Percentiles rank a stretch among this genome's conserved stretches.
Conservation (phyloP, 768 basidiomycete genomes). For the Crassisporium funariophilum region DNA sequence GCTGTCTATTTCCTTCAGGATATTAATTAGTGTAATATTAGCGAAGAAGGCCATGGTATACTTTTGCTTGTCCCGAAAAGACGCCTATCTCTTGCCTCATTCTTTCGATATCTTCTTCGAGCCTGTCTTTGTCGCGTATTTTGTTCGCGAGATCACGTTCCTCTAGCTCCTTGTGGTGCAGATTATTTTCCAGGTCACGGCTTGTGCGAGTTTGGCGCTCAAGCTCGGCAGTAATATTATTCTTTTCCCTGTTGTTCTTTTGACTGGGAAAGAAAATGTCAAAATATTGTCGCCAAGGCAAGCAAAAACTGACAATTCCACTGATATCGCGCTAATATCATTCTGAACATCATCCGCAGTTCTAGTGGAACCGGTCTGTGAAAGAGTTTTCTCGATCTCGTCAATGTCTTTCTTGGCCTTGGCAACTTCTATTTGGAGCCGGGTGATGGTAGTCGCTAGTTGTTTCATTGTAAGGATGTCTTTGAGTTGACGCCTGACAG, state of each 20-base stretch:
- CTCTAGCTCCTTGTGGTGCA: conserved; percentile 64
- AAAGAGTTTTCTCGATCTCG: conserved; percentile 68
- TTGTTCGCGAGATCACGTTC: conserved; percentile 59
- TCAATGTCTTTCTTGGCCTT: conserved; percentile 61
- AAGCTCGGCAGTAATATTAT: conserved; percentile 55
- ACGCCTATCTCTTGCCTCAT: conserved; percentile 60
- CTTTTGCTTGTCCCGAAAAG: conserved; percentile 53
- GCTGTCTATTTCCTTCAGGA: conserved; percentile 59
- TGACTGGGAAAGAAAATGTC: conserved; percentile 46
- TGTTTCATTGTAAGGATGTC: conserved; percentile 64
- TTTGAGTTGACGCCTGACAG: conserved; percentile 58
- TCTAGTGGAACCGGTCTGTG: conserved; percentile 72
- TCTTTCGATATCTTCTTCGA: conserved; percentile 56
- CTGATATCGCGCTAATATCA: conserved; percentile 66
- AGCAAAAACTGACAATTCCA: conserved; percentile 58
- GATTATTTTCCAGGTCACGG: conserved; percentile 57
- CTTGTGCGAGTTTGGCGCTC: conserved; percentile 59
- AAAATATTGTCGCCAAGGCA: background rate
- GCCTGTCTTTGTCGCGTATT: conserved; percentile 56
- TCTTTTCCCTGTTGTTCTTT: conserved; percentile 64
- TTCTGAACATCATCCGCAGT: conserved; percentile 85
- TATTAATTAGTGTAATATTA: conserved; percentile 4
- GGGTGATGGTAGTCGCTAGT: conserved; percentile 57
- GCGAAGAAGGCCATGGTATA: conserved; percentile 21
- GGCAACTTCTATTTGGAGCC: conserved; percentile 60